phyloP scores from a whole-genome alignment of 345 rosid genomes.

The Psidium friedrichsthalianum region DNA sequence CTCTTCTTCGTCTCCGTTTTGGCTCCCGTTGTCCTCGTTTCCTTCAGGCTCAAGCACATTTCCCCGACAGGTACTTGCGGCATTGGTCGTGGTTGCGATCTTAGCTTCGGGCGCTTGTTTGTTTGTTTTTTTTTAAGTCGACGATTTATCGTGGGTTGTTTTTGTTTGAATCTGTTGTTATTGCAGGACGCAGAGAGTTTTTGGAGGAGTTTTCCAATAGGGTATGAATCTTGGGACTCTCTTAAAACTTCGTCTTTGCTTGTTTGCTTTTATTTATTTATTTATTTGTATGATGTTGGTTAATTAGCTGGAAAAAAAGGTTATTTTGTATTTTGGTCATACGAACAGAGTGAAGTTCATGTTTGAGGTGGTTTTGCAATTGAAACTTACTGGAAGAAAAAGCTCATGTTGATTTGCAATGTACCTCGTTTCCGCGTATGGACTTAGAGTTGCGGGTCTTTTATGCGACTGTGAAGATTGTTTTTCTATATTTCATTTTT shows the following conservation, averaged over 20 bases:
- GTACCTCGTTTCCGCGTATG: neutral
- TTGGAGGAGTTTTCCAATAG: slow-evolving; percentile 43
- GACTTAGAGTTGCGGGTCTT: neutral
- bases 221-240: slow-evolving; percentile 29
- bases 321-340: neutral
- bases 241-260: neutral
- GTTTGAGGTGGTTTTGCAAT: neutral
- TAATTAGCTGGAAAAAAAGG: neutral
- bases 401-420: neutral
- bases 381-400: neutral
- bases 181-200: slow-evolving; percentile 54
- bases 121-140: neutral
- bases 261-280: neutral
- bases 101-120: neutral
- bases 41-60: slow-evolving; percentile 37
- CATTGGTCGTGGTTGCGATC: neutral
- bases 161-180: slow-evolving; percentile 7
- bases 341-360: neutral
- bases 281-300: neutral
- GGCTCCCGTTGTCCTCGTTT: slow-evolving; percentile 63
- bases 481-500: neutral
- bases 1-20: slow-evolving; percentile 57
- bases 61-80: slow-evolving; percentile 32
- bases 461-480: neutral
- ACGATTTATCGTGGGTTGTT: neutral